Evolutionary conservation across 257 asterid species (phyloP), one percentile per base, ranked within the genome.

Genomic region (Knoxia roxburghii): DNA sequence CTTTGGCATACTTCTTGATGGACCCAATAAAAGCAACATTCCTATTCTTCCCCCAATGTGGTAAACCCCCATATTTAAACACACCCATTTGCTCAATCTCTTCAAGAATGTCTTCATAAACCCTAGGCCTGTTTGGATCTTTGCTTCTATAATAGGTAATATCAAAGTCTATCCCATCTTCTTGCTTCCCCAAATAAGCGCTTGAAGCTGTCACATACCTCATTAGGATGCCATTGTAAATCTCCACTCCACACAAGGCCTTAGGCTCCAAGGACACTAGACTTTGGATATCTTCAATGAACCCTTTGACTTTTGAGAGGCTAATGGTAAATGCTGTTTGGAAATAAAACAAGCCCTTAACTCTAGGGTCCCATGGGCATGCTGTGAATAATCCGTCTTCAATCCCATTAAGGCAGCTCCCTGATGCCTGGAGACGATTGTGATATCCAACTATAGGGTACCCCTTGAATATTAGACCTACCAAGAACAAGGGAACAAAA

Each of bases 21-120:
- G 39, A 57, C 20, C 79, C 79, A 24, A 64, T 30, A 45, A 75
- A 75, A 5, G 69, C 76, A 33, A 75, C 49, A 37, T 75, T 75
- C 46, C 79, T 66, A 33, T 75, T 75, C 58, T 75, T 75, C 3
- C 79, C 79, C 79, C 79, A 75, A 21, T 75, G 79, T 39, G 79
- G 79, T 56, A 70, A 65, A 0, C 56, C 79, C 54, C 73, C 76
- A 65, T 75, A 75, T 32, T 75, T 70, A 50, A 70, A 75, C 1
- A 41, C 5, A n/a, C 69, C 79, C 5, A 75, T 33, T 37, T 75
- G 79, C 39, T 75, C 79, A 7, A 70, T 12, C 55, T 75, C 79
- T 65, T 70, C 79, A 26, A 75, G 45, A 8, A 75, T 32, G 40
- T 75, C 79, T 59, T 75, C 73, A 32, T 70, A 68, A 1, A 75